A percentile compares a stretch with the other conserved stretches of the same genome.
Conservation (phyloP, 2,329 filamentous ascomycete genomes). For the Sporothrix curviconia region DNA sequence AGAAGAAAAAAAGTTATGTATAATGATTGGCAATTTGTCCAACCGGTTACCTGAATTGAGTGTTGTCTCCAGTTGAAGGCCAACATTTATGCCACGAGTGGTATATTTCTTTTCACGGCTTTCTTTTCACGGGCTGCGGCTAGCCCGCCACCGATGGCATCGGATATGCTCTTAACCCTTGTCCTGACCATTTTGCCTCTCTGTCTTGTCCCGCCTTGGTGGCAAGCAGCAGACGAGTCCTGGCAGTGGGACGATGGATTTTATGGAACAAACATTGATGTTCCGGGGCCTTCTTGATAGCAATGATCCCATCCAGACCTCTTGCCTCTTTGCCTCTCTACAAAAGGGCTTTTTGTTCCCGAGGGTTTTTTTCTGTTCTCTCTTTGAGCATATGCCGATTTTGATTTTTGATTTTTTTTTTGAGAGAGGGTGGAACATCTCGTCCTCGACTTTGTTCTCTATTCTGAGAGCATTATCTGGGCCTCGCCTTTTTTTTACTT, state of each 20-base stretch:
- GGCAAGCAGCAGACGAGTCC: neutral
- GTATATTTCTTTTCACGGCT: neutral
- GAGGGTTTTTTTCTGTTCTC: neutral
- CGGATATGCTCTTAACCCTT: neutral
- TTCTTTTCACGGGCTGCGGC: neutral
- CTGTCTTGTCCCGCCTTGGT: neutral
- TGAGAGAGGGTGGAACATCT: neutral
- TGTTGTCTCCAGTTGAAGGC: too few relatives aligned
- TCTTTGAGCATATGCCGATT: neutral
- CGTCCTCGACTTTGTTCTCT: neutral
- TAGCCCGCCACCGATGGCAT: too few relatives aligned
- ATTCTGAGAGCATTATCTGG: too few relatives aligned
- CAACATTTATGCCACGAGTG: neutral
- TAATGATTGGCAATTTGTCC: too few relatives aligned
- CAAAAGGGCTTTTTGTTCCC: neutral
- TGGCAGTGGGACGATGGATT: conserved; percentile 10
- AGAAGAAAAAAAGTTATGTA: neutral
- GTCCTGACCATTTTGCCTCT: conserved; percentile 3
- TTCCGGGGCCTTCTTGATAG: neutral
- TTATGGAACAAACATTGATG: neutral
- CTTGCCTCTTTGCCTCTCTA: too few relatives aligned
- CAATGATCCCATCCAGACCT: too few relatives aligned
- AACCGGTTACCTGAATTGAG: too few relatives aligned
- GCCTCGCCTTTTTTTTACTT: neutral
- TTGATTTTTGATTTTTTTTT: neutral